phyloP scores from a whole-genome alignment of 2,329 filamentous ascomycete genomes.

The Emmonsia crescens region DNA sequence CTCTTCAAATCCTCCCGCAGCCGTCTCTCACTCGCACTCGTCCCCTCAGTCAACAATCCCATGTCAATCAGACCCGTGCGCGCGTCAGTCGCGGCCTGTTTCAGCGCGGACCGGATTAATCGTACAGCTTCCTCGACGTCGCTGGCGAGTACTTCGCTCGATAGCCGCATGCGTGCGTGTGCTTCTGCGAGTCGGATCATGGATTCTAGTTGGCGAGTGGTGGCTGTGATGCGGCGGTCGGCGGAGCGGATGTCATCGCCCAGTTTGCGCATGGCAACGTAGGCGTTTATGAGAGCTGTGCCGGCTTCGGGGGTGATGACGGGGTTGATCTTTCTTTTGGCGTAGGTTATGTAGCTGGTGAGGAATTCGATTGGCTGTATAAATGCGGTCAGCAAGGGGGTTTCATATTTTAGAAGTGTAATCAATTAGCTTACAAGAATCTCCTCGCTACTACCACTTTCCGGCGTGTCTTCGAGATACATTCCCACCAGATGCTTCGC shows the following conservation, averaged over 20 bases:
- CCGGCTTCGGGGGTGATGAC: conserved; percentile 68
- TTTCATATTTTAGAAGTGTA: not conserved
- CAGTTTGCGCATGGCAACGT: conserved; percentile 89
- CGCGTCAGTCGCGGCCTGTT: conserved; percentile 91
- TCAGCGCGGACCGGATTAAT: conserved; percentile 85
- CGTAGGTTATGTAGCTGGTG: conserved; percentile 94
- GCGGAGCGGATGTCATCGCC: conserved; percentile 76
- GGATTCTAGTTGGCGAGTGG: conserved; percentile 88
- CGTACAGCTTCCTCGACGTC: conserved; percentile 89
- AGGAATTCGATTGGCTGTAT: conserved; percentile 80
- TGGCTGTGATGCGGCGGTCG: conserved; percentile 95
- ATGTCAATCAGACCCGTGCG: conserved; percentile 91
- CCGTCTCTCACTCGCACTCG: conserved; percentile 73
- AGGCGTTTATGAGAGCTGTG: conserved; percentile 72
- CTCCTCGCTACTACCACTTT: conserved; percentile 66
- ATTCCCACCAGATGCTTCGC: conserved; percentile 90
- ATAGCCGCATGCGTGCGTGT: conserved; percentile 94
- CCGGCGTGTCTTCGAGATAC: conserved; percentile 90
- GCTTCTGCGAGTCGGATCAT: conserved; percentile 97
- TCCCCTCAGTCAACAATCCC: conserved; percentile 90
- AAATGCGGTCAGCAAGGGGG: conserved; percentile 6
- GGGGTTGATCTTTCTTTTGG: conserved; percentile 75
- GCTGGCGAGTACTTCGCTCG: conserved; percentile 58
- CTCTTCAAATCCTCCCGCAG: conserved; percentile 74
- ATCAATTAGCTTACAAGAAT: conserved; percentile 55